Evolutionary conservation across 2,329 filamentous ascomycete genomes (phyloP).

Genomic region (Fusarium verticillioides): DNA sequence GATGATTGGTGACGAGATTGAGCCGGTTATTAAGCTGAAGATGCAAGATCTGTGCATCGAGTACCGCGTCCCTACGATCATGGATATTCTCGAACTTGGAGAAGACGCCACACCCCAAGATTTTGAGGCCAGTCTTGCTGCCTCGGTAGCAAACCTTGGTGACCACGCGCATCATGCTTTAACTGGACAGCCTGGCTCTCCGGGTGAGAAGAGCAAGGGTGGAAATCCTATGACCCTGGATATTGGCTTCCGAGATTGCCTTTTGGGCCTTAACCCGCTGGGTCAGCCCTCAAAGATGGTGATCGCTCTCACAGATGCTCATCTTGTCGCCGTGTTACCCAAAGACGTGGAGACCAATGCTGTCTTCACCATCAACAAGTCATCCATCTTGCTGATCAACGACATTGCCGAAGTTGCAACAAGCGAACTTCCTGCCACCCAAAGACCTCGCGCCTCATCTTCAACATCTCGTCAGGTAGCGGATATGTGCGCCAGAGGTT

Average conservation of each 20-base stretch:
- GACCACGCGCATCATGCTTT: constrained; percentile 68
- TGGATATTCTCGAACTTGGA: constrained; percentile 79
- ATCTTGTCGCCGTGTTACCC: constrained; percentile 74
- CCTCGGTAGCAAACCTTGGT: constrained; percentile 81
- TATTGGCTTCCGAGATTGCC: constrained; percentile 81
- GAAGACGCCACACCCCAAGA: constrained; percentile 77
- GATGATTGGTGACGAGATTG: constrained; percentile 93
- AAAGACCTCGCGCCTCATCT: constrained; percentile 47
- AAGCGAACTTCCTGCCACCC: constrained; percentile 16
- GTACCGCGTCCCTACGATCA: constrained; percentile 85
- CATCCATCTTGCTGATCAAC: constrained; percentile 85
- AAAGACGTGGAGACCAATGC: constrained; percentile 72
- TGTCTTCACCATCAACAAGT: constrained; percentile 77
- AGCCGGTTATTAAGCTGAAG: constrained; percentile 89
- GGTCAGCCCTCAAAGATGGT: constrained; percentile 79
- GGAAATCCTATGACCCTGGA: constrained; percentile 74
- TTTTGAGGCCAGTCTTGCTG: constrained; percentile 78
- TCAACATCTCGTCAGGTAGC: constrained; percentile 62
- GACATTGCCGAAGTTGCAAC: constrained; percentile 61
- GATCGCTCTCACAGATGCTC: constrained; percentile 81
- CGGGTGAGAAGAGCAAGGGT: constrained; percentile 44
- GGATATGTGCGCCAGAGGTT: constrained; percentile 74
- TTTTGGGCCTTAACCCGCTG: constrained; percentile 86
- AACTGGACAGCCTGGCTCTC: constrained; percentile 41
- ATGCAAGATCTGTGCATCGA: constrained; percentile 87